Base-by-base conservation (phyloP, 352 stramenopile genomes). In the Phytophthora tubulina region DNA sequence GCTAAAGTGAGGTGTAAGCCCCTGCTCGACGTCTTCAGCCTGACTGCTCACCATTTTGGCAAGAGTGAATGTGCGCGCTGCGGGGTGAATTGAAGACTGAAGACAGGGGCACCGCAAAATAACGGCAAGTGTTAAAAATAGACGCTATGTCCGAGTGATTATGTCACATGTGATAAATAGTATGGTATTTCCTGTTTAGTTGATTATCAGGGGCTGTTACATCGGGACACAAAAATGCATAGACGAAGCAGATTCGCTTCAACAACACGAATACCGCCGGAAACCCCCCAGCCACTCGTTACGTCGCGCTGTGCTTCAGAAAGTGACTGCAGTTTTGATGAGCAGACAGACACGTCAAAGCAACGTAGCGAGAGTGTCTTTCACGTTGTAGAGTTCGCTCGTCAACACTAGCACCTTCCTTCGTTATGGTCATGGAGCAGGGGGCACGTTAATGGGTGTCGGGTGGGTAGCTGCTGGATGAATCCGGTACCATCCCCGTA, bases 11-110 rank as follows among this genome's bases (percentile, higher is more conserved):
- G 57, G 54, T 2, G 57, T 65, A 17, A 57, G 49, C n/a, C 61
- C 57, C 0, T 70, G 62, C 53, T 79, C 72, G 17, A 76, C 46
- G 39, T 76, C 66, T 8, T 30, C 57, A n/a, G 17, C 21, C n/a
- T 53, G 44, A 39, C 27, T 54, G 52, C 48, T 63, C 17, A 27
- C 59, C 70, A 77, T 76, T 46, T 4, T 11, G 13, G 21, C 17
- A 17, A 59, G 32, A 64, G 52, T 67, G 53, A 70, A 53, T 60
- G 60, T 67, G 32, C 15, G 57, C 10, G 6, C 15, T 56, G 39
- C 14, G 27, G 8, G n/a, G 51, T 30, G 0, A 17, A 68, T 50
- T 64, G 27, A 36, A 70, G 36, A 73, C 27, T 73, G 57, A 51
- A 10, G 49, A 13, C 1, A 13, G 15, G 3, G 17, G 21, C 32